These are phyloP conservation scores for Curvularia sp. DNA, from an alignment of 2,329 filamentous ascomycete species.

Conservation along the genomic window DNA sequence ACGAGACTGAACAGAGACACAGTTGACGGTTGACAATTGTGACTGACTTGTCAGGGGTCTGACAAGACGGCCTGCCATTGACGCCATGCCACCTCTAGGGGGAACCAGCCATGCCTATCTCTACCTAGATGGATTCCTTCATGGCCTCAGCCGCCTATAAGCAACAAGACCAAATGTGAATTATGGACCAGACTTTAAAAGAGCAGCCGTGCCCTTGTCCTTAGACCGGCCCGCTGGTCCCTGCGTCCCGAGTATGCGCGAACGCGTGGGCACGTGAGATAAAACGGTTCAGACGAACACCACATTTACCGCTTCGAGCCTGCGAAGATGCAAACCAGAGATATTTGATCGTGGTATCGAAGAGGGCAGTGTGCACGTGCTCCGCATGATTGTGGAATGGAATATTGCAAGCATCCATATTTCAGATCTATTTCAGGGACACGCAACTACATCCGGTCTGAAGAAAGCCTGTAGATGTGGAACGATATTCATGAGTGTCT, in stretches of 20 bases:
- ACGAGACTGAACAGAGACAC: neutral
- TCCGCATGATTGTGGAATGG: neutral
- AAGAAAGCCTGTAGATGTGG: neutral
- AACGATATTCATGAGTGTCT: neutral
- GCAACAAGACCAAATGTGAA: neutral
- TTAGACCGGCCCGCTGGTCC: constrained; percentile 6
- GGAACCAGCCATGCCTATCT: too few species aligned
- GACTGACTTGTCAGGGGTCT: constrained; percentile 6
- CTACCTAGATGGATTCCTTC: neutral
- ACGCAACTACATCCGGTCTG: neutral
- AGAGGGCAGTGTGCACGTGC: neutral
- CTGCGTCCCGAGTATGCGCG: constrained; percentile 6
- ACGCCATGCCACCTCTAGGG: neutral
- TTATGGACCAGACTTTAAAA: neutral
- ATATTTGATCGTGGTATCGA: neutral
- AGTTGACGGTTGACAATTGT: neutral
- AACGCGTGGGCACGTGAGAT: constrained; percentile 19
- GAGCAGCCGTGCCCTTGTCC: constrained; percentile 8
- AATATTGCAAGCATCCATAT: neutral
- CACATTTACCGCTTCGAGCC: neutral
- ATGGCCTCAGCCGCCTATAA: neutral
- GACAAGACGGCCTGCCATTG: neutral
- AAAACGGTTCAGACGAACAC: constrained; percentile 1
- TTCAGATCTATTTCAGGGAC: neutral
- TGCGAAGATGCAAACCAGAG: too few species aligned